These are phyloP conservation scores for Erythrophleum fordii DNA, from an alignment of 306 rosid genomes.

Conservation along the genomic window DNA sequence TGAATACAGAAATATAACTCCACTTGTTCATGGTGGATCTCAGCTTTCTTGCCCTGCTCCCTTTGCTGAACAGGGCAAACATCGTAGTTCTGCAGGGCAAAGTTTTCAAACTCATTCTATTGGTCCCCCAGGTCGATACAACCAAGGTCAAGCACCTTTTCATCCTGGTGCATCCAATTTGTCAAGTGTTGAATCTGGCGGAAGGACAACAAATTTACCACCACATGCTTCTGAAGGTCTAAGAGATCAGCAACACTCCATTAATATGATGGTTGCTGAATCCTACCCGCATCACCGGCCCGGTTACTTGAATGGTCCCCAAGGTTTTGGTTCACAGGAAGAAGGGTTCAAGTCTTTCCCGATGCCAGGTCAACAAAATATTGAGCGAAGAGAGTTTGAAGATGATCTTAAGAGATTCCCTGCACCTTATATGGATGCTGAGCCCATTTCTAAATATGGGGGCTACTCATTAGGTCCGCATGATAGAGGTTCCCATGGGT, in stretches of 20 bases:
- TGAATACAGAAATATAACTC: conserved; percentile 42
- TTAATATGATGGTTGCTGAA: conserved; percentile 40
- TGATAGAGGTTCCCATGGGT: conserved; percentile 51
- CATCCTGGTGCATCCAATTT: conserved; percentile 53
- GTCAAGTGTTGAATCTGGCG: conserved; percentile 51
- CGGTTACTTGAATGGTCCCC: conserved; percentile 45
- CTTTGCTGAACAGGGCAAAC: conserved; percentile 46
- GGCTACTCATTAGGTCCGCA: conserved; percentile 56
- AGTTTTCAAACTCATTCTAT: conserved; percentile 48
- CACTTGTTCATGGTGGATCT: conserved; percentile 29
- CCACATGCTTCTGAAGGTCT: conserved; percentile 63
- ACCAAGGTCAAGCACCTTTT: conserved; percentile 62
- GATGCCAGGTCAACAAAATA: conserved; percentile 45
- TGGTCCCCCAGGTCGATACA: conserved; percentile 54
- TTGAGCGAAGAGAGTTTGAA: conserved; percentile 65
- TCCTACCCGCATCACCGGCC: conserved; percentile 43
- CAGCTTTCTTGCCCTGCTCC: conserved; percentile 40
- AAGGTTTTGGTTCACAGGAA: conserved; percentile 61
- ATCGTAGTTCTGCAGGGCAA: conserved; percentile 47
- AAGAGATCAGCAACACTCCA: conserved; percentile 44
- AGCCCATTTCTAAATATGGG: conserved; percentile 59
- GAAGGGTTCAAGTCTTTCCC: conserved; percentile 72
- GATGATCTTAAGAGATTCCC: conserved; percentile 73
- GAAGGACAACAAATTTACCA: conserved; percentile 53
- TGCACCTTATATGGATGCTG: conserved; percentile 64